Evolutionary conservation across 352 stramenopile species (phyloP).

Genomic region (Phytophthora syringae): DNA sequence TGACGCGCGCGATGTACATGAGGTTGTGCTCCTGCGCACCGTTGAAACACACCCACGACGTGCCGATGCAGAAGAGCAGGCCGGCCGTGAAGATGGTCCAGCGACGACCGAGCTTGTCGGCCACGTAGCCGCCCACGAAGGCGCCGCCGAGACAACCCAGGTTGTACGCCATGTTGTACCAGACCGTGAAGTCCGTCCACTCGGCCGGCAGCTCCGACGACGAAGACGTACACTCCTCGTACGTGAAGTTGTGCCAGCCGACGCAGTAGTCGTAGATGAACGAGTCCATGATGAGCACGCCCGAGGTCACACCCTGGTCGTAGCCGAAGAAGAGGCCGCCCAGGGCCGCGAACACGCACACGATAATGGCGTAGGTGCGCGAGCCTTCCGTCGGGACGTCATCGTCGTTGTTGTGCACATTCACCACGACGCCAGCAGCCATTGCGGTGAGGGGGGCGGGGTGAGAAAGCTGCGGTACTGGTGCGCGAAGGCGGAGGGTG

Average conservation of each 20-base stretch:
- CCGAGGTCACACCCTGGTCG: slow-evolving; percentile 31
- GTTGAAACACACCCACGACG: slow-evolving; percentile 39
- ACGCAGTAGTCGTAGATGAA: slow-evolving; percentile 37
- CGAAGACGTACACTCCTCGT: slow-evolving; percentile 3
- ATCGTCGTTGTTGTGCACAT: slow-evolving; percentile 16
- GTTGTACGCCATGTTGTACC: slow-evolving; percentile 23
- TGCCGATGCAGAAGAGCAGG: slow-evolving; percentile 45
- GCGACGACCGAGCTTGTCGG: slow-evolving; percentile 35
- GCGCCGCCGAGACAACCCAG: slow-evolving; percentile 7
- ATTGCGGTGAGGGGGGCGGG: background rate
- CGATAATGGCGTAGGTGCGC: slow-evolving; percentile 31
- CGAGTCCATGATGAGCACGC: slow-evolving; percentile 37
- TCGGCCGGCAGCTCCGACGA: slow-evolving; percentile 19
- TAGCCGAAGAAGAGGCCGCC: too few relatives aligned
- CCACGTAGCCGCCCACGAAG: slow-evolving; percentile 9
- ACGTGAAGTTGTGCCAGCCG: slow-evolving; percentile 20
- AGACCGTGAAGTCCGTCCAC: slow-evolving; percentile 28
- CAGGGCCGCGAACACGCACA: too few relatives aligned
- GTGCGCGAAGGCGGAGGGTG: background rate
- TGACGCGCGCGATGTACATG: slow-evolving; percentile 35
- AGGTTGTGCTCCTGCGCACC: slow-evolving; percentile 15
- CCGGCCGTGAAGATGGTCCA: slow-evolving; percentile 44
- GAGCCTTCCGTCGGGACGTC: slow-evolving; percentile 23
- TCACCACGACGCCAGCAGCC: slow-evolving; percentile 16
- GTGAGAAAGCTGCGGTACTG: background rate